Conservation (phyloP, 2,329 filamentous ascomycete species). For the Paraphaeosphaeria minitans region DNA sequence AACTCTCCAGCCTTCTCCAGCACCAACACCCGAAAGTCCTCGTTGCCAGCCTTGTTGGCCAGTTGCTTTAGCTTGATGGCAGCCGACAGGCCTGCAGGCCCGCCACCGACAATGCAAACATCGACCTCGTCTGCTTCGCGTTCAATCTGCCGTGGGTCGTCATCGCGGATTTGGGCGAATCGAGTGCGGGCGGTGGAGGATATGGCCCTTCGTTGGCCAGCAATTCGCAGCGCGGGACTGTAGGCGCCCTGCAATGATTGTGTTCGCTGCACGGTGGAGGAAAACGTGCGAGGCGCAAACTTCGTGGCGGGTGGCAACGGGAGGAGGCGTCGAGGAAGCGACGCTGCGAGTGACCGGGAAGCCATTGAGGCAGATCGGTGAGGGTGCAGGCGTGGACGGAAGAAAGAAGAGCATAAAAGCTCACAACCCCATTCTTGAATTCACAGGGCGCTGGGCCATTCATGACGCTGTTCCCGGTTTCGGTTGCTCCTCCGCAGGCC, state of each 20-base stretch:
- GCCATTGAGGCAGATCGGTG: slow-evolving; percentile 34
- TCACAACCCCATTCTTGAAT: slow-evolving; percentile 25
- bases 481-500: slow-evolving; percentile 15
- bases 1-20: slow-evolving; percentile 95
- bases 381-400: slow-evolving; percentile 4
- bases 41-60: slow-evolving; percentile 91
- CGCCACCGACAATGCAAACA: slow-evolving; percentile 94
- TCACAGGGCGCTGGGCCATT: slow-evolving; percentile 9
- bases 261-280: slow-evolving; percentile 22
- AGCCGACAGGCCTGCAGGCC: slow-evolving; percentile 90
- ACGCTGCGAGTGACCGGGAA: slow-evolving; percentile 35
- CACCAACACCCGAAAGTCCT: slow-evolving; percentile 90
- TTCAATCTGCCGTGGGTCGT: slow-evolving; percentile 64
- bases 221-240: slow-evolving; percentile 43
- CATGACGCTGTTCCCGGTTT: slow-evolving; percentile 30
- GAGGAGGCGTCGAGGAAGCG: slow-evolving; percentile 34
- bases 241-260: slow-evolving; percentile 26
- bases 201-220: slow-evolving; percentile 45
- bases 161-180: slow-evolving; percentile 47
- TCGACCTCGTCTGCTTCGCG: slow-evolving; percentile 93
- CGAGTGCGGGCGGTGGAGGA: slow-evolving; percentile 38
- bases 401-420: slow-evolving; percentile 12
- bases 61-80: slow-evolving; percentile 95
- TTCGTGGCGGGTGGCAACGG: slow-evolving; percentile 25
- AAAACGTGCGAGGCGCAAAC: slow-evolving; percentile 26